Conservation (phyloP, 192 early-diverging fungal species). For the Coemansia sp. region DNA sequence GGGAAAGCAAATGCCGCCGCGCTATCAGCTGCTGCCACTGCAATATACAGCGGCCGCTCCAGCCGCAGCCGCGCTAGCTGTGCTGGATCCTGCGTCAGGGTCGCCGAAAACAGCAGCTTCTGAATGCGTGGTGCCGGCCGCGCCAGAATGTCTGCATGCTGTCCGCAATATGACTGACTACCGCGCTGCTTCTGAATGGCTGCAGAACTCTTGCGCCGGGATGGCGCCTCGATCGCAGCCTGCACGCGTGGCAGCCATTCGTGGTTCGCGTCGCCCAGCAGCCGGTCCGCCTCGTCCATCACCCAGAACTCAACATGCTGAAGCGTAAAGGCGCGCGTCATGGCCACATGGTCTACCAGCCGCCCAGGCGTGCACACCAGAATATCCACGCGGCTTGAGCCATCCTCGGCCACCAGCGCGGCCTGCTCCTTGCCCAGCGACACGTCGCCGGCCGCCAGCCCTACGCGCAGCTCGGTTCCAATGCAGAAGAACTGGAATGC, state of each 20-base stretch:
- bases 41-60: slow-evolving; percentile 78
- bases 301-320: slow-evolving; percentile 89
- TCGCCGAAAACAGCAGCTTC: slow-evolving; percentile 95
- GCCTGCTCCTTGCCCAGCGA: slow-evolving; percentile 74
- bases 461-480: slow-evolving; percentile 77
- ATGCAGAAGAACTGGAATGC: slow-evolving; percentile 74
- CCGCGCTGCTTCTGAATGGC: neutral
- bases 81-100: slow-evolving; percentile 88
- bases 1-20: slow-evolving; percentile 48
- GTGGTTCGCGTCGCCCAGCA: slow-evolving; percentile 89
- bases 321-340: slow-evolving; percentile 82
- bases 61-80: slow-evolving; percentile 86
- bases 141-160: slow-evolving; percentile 18
- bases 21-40: slow-evolving; percentile 41
- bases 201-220: neutral
- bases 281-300: slow-evolving; percentile 95
- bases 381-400: slow-evolving; percentile 76
- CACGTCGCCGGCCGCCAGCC: slow-evolving; percentile 71
- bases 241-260: slow-evolving; percentile 84
- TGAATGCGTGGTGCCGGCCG: slow-evolving; percentile 60
- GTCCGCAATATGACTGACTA: too few relatives aligned
- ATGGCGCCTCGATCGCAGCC: slow-evolving; percentile 50
- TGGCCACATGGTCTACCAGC: slow-evolving; percentile 85
- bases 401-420: slow-evolving; percentile 54
- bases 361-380: slow-evolving; percentile 95